Evolutionary conservation across 225 moss, liverwort and hornwort species (phyloP), one percentile per base, ranked within the genome.

Genomic region (Pleurozium schreberi): DNA sequence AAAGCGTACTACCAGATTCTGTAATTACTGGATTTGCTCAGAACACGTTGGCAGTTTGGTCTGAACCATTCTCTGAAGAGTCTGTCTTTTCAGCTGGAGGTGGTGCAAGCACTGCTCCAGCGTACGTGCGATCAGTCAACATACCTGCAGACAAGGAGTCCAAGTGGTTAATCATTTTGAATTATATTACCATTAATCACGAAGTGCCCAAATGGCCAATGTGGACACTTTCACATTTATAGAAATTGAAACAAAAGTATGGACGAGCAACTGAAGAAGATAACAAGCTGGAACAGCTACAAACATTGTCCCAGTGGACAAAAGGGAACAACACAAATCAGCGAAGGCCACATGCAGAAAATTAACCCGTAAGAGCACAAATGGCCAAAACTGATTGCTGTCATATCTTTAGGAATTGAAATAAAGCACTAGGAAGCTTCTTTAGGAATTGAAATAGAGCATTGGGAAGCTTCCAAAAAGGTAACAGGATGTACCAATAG

Each of bases 51-150:
- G 69, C 45, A 80, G 50, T 73, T 50, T 65, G 82, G 26, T 92
- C 90, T 52, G 92, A 63, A 36, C 91, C 91, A 81, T 90, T 92
- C 87, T 94, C 90, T 26, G 88, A 19, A 52, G 86, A 80, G 33
- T 93, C 90, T 75, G 84, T 13, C 81, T 81, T 90, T 86, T 93
- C 94, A 91, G 75, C 64, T 84, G 92, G 91, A 9, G 89, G 12
- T 55, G 87, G 80, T 18, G 92, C 87, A 90, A 78, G 89, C 90
- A 92, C 89, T 68, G 86, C 91, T 90, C 88, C 92, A 49, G 90
- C 92, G 55, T 90, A 93, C 10, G 93, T 88, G 50, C 94, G 90
- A 86, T 93, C 93, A 52, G 89, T 61, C 86, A 94, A 76, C 89
- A 93, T 85, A 87, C 89, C 94, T 93, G 94, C 92, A 90, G 82